Percentiles rank a stretch among this genome's conserved stretches.
phyloP scores from a whole-genome alignment of 345 rosid genomes.

The Eucalyptus marginata region DNA sequence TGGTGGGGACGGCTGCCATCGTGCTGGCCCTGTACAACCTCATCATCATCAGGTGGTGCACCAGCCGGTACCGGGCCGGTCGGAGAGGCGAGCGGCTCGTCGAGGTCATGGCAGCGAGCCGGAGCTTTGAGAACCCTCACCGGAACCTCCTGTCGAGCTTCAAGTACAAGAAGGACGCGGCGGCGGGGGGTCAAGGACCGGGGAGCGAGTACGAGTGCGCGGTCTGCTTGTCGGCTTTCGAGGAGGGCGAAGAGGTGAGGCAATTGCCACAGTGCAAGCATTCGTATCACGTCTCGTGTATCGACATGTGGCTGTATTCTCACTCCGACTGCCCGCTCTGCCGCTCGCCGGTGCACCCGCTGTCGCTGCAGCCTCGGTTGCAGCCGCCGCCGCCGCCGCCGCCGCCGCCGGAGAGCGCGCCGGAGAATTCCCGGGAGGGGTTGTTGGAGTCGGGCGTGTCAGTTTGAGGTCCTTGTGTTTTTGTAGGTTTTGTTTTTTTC shows the following conservation, averaged over 20 bases:
- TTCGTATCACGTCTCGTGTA: conserved; percentile 19
- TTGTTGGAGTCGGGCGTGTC: background rate
- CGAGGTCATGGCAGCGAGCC: background rate
- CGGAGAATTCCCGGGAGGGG: conserved; percentile 8
- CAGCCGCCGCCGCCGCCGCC: background rate
- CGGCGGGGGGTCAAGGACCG: background rate
- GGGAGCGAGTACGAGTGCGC: conserved; percentile 10
- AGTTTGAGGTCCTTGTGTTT: background rate
- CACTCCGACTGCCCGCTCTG: conserved; percentile 30
- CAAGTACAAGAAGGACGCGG: conserved; percentile 16
- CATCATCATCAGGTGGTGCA: conserved; percentile 23
- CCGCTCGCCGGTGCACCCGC: conserved; percentile 1
- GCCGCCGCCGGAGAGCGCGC: background rate
- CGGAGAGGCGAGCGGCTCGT: background rate
- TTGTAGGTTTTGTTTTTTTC: background rate
- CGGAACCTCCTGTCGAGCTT: conserved; percentile 9
- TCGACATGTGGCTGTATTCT: conserved; percentile 30
- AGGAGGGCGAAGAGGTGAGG: conserved; percentile 24
- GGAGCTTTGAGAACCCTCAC: background rate
- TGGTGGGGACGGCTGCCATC: conserved; percentile 15
- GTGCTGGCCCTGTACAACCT: conserved; percentile 18
- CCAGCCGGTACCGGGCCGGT: background rate
- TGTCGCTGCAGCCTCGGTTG: background rate
- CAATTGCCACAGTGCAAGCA: conserved; percentile 21
- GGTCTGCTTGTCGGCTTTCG: conserved; percentile 23